These are phyloP conservation scores for Nitzschia sp. DNA, from an alignment of 108 stramenopile species.

Conservation along the genomic window DNA sequence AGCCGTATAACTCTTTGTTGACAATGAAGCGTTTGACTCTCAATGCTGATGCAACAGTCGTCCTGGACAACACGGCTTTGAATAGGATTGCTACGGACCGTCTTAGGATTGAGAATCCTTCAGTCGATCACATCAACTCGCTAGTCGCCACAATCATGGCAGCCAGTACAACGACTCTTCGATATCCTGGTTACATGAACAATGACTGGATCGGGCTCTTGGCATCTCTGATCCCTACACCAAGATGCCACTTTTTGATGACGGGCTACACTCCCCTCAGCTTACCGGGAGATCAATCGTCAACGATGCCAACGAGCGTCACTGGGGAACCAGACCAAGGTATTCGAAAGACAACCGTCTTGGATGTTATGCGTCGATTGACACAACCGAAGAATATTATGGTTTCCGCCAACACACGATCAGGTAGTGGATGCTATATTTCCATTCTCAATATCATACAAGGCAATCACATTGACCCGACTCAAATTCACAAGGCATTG, in stretches of 20 bases:
- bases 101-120: slow-evolving; percentile 89
- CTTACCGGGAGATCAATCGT: slow-evolving; percentile 20
- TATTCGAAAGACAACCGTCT: slow-evolving; percentile 97
- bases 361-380: slow-evolving; percentile 98
- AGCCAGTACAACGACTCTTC: slow-evolving; percentile 95
- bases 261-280: slow-evolving; percentile 97
- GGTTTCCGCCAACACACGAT: slow-evolving; percentile 93
- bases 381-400: slow-evolving; percentile 99
- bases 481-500: slow-evolving; percentile 97
- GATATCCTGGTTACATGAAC: slow-evolving; percentile 99
- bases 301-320: slow-evolving; percentile 5
- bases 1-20: slow-evolving; percentile 98
- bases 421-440: slow-evolving; percentile 93
- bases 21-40: slow-evolving; percentile 95
- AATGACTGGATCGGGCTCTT: slow-evolving; percentile 98
- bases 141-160: slow-evolving; percentile 99
- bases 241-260: slow-evolving; percentile 99
- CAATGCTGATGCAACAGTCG: slow-evolving; percentile 98
- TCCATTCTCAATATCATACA: slow-evolving; percentile 99
- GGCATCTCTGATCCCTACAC: slow-evolving; percentile 97
- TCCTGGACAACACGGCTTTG: slow-evolving; percentile 94
- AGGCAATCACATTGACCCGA: slow-evolving; percentile 95
- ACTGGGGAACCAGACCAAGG: slow-evolving; percentile 29
- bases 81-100: slow-evolving; percentile 96
- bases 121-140: slow-evolving; percentile 96